Conservation (phyloP, 78 protist species). For the Anaeramoeba flamelloides region DNA sequence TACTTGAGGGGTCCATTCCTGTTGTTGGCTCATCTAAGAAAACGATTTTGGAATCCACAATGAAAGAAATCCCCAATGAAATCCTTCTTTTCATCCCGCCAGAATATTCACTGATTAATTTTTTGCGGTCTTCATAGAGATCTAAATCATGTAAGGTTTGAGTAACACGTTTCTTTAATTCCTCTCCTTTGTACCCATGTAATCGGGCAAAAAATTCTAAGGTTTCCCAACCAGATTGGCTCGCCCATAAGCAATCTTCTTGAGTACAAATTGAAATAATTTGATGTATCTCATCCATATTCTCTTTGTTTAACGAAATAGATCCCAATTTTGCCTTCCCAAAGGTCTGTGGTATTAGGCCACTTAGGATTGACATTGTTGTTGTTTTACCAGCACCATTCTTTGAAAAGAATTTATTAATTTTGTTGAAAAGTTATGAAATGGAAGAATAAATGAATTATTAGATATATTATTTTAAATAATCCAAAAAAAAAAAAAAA, state of each 20-base stretch:
- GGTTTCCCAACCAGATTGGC: neutral
- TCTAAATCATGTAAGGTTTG: too few species aligned
- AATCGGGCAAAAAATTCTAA: neutral
- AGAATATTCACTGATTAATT: too few species aligned
- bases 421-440: too few species aligned
- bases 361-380: neutral
- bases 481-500: too few species aligned
- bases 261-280: neutral
- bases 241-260: neutral
- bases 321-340: too few species aligned
- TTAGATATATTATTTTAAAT: too few species aligned
- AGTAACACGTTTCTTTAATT: neutral
- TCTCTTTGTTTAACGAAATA: too few species aligned
- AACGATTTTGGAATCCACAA: slow-evolving; percentile 29
- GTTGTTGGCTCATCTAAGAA: slow-evolving; percentile 54
- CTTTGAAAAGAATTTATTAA: too few species aligned
- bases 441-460: too few species aligned
- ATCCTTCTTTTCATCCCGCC: slow-evolving; percentile 68
- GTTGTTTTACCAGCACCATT: slow-evolving; percentile 1
- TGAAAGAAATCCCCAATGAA: slow-evolving; percentile 36
- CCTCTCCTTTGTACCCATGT: neutral
- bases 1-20: slow-evolving; percentile 46
- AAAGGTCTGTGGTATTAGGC: neutral
- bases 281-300: neutral
- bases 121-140: too few species aligned